phyloP scores from a whole-genome alignment of 495 filamentous ascomycete genomes.

The Aspergillus baeticus region DNA sequence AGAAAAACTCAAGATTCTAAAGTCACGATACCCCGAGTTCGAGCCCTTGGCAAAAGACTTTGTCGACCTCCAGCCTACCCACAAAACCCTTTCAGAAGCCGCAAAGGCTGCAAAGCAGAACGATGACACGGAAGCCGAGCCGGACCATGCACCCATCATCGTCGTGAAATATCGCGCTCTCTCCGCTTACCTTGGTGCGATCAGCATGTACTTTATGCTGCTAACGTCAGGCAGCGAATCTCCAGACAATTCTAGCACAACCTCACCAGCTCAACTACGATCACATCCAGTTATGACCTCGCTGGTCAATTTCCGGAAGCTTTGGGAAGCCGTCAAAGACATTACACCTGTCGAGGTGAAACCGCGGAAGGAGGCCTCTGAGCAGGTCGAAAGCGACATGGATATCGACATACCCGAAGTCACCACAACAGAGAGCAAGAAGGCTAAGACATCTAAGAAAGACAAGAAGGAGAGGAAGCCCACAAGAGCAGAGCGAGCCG shows the following conservation, averaged over 20 bases:
- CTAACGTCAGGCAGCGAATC: slow-evolving; percentile 68
- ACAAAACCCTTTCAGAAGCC: slow-evolving; percentile 55
- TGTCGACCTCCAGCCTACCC: slow-evolving; percentile 62
- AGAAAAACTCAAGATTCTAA: slow-evolving; percentile 74
- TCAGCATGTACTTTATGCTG: slow-evolving; percentile 92
- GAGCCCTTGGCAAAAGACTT: slow-evolving; percentile 81
- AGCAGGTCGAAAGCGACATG: slow-evolving; percentile 18
- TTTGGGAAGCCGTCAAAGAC: slow-evolving; percentile 76
- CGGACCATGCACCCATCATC: slow-evolving; percentile 42
- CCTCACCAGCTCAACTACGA: slow-evolving; percentile 70
- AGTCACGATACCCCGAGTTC: slow-evolving; percentile 86
- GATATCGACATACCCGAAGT: slow-evolving; percentile 16
- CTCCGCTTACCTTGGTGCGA: slow-evolving; percentile 76
- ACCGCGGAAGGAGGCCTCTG: slow-evolving; percentile 7
- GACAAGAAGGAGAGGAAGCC: slow-evolving; percentile 40
- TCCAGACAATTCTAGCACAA: slow-evolving; percentile 43
- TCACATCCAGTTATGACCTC: slow-evolving; percentile 88
- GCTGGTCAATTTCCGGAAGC: slow-evolving; percentile 72
- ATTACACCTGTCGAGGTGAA: slow-evolving; percentile 30
- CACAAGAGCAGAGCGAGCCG: slow-evolving; percentile 50
- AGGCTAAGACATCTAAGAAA: slow-evolving; percentile 28
- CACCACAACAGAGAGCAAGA: slow-evolving; percentile 29
- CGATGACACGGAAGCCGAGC: slow-evolving; percentile 28
- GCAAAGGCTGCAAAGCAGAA: slow-evolving; percentile 51
- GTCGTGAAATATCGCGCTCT: slow-evolving; percentile 73